Conservation (phyloP, 768 basidiomycete species). For the Suillus discolor region DNA sequence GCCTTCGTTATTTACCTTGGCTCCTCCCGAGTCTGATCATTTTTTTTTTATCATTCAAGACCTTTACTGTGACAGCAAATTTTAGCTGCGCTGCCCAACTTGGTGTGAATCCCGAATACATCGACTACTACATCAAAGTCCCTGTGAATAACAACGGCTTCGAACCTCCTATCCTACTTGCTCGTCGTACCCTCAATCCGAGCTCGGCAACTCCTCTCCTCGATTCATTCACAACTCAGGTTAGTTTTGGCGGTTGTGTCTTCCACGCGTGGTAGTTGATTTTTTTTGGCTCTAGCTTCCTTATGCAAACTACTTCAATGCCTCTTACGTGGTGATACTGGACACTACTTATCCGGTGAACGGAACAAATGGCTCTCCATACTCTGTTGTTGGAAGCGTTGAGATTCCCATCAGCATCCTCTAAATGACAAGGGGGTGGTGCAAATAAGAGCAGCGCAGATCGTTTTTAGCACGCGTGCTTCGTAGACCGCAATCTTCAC, state of each 20-base stretch:
- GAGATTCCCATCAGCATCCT: conserved; percentile 15
- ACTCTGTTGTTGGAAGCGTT: conserved; percentile 26
- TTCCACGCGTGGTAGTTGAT: conserved; percentile 8
- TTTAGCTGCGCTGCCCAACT: conserved; percentile 29
- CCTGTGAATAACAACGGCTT: conserved; percentile 33
- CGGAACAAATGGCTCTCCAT: conserved; percentile 23
- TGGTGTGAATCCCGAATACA: conserved; percentile 23
- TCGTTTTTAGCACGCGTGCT: background rate
- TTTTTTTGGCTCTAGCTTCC: conserved; percentile 22
- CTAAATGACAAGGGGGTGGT: background rate
- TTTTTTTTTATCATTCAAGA: conserved; percentile 12
- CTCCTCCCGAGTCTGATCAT: conserved; percentile 9
- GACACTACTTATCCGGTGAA: conserved; percentile 25
- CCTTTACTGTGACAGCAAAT: conserved; percentile 23
- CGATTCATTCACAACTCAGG: conserved; percentile 21
- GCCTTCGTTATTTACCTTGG: background rate
- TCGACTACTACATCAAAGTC: conserved; percentile 37
- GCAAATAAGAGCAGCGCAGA: background rate
- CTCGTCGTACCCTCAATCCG: conserved; percentile 19
- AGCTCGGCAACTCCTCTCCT: conserved; percentile 9
- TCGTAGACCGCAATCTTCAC: background rate
- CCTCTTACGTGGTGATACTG: conserved; percentile 27
- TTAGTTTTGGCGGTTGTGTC: conserved; percentile 7
- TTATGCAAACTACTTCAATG: conserved; percentile 22
- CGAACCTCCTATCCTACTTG: conserved; percentile 32